Base-by-base conservation (phyloP, 2,329 filamentous ascomycete genomes). In the Nannizziopsis barbatae region DNA sequence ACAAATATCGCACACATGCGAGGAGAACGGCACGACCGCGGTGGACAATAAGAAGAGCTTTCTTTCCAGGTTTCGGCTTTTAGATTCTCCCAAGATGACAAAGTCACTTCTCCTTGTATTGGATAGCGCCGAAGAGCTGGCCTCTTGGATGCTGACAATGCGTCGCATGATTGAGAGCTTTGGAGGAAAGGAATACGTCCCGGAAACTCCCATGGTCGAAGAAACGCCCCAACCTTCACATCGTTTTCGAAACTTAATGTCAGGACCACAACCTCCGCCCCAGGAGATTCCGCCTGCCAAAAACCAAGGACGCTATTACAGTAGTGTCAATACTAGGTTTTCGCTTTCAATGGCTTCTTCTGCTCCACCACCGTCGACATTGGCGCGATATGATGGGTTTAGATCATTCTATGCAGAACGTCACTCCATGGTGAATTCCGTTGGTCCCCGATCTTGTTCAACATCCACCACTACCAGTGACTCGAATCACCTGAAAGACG, bases 161-260 rank as follows among this genome's bases (percentile, higher is more conserved):
- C 61, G 70, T n/a, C 64, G 64, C 32, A 65, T 70, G 55, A 72
- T 74, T 32, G 68, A 72, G 49, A 56, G 61, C 14, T 60, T 69
- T 2, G 69, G 71, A n/a, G 70, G 71, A 1, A 67, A 65, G 46
- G 66, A 68, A 49, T 69, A 69, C 53, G 58, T 63, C 2, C 60
- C 64, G 3, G 69, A 71, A 63, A 49, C 50, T 15, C 51, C 53
- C 2, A 20, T 44, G 15, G 17, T 20, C 2, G 40, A 50, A 12
- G 48, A 49, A 14, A 14, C 42, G 6, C 32, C 39, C 14, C 49
- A 44, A 17, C 35, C 38, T 37, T 33, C 50, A n/a, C 51, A 52
- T 37, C 52, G 47, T 20, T 47, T 47, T 33, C 52, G 43, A 14
- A 45, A 39, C 45, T 36, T 47, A 37, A 36, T 38, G 37, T 20